Conservation (phyloP, 2,329 filamentous ascomycete genomes). For the Graphilbum ipis-grandicollis region DNA sequence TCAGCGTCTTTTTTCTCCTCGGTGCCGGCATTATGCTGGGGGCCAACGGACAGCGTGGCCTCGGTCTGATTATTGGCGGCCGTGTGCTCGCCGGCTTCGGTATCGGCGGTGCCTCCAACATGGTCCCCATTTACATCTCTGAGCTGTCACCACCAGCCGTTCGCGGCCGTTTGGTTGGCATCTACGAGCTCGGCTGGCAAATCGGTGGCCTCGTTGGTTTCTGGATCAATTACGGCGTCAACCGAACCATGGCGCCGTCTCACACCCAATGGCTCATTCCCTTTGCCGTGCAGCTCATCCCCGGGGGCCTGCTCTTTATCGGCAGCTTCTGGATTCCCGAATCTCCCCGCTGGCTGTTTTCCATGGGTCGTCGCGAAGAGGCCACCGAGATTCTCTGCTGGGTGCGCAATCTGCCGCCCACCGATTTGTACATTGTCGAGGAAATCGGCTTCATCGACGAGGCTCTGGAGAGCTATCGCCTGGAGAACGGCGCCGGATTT, state of each 20-base stretch:
- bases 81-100: constrained; percentile 47
- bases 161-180: constrained; percentile 45
- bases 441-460: constrained; percentile 55
- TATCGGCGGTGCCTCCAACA: constrained; percentile 44
- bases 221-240: constrained; percentile 49
- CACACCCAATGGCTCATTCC: constrained; percentile 46
- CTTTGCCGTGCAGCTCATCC: constrained; percentile 50
- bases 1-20: constrained; percentile 45
- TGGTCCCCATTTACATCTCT: constrained; percentile 45
- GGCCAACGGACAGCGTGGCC: constrained; percentile 38
- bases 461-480: constrained; percentile 46
- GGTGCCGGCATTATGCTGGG: constrained; percentile 60
- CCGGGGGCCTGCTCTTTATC: constrained; percentile 41
- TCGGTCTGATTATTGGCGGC: constrained; percentile 46
- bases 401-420: constrained; percentile 39
- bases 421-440: constrained; percentile 52
- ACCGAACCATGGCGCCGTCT: constrained; percentile 26
- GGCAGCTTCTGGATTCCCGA: constrained; percentile 32
- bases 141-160: constrained; percentile 44
- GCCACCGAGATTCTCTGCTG: constrained; percentile 26
- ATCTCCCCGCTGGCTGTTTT: constrained; percentile 13
- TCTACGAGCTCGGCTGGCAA: constrained; percentile 51
- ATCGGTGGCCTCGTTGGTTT: constrained; percentile 45
- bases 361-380: constrained; percentile 7
- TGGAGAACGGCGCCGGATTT: constrained; percentile 51